These are phyloP conservation scores for Colletotrichum somersetense DNA, from an alignment of 2,329 filamentous ascomycete species.

Conservation along the genomic window DNA sequence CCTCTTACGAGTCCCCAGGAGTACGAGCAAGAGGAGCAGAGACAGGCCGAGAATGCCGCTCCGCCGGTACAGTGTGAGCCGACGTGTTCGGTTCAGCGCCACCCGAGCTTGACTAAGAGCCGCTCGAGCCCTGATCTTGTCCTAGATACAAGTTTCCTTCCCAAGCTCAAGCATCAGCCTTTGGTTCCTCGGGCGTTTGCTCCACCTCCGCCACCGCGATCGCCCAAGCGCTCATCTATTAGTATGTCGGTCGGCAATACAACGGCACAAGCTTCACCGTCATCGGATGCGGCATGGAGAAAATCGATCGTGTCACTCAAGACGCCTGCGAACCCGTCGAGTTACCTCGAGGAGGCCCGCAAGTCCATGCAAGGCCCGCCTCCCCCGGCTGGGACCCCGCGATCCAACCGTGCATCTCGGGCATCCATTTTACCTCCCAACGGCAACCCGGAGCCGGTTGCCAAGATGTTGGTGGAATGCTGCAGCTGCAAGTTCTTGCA, in stretches of 20 bases:
- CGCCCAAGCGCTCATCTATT: slow-evolving; percentile 41
- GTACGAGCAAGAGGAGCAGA: slow-evolving; percentile 1
- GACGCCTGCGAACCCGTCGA: slow-evolving; percentile 25
- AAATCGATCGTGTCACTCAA: slow-evolving; percentile 29
- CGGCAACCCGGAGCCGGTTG: slow-evolving; percentile 56
- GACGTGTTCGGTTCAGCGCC: slow-evolving; percentile 16
- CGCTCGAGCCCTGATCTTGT: slow-evolving; percentile 45
- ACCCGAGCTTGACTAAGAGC: slow-evolving; percentile 42
- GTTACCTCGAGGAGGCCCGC: slow-evolving; percentile 37
- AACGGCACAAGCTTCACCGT: slow-evolving; percentile 36
- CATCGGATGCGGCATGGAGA: neutral
- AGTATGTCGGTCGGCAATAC: slow-evolving; percentile 20
- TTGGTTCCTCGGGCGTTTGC: slow-evolving; percentile 45
- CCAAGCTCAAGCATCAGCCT: slow-evolving; percentile 55
- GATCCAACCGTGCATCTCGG: slow-evolving; percentile 32
- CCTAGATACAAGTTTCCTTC: slow-evolving; percentile 49
- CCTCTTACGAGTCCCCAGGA: slow-evolving; percentile 25
- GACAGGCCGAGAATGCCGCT: neutral
- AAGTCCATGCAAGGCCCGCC: slow-evolving; percentile 29
- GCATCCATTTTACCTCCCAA: slow-evolving; percentile 32
- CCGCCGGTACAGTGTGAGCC: slow-evolving; percentile 13
- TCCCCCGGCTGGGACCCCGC: neutral
- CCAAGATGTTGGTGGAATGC: slow-evolving; percentile 75
- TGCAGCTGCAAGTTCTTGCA: slow-evolving; percentile 74
- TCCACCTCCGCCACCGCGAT: slow-evolving; percentile 43